These are phyloP conservation scores for Candida berthetii DNA, from an alignment of 805 yeast species.

Conservation along the genomic window DNA sequence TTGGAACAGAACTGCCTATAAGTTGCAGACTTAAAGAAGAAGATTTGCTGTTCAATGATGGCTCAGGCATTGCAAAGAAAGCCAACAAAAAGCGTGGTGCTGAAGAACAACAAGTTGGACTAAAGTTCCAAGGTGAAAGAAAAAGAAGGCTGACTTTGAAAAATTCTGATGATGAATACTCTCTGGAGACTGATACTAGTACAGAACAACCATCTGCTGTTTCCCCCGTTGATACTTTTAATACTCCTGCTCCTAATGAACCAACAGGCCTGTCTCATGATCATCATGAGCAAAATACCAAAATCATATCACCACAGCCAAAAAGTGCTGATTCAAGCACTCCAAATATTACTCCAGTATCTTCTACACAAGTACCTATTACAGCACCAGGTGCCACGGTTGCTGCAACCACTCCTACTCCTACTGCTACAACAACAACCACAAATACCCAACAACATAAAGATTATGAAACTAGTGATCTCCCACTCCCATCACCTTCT, in stretches of 20 bases:
- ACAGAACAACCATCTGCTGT: no score
- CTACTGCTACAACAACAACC: background rate
- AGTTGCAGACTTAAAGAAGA: conserved; percentile 11
- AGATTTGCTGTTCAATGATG: conserved; percentile 6
- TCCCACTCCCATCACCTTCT: conserved; percentile 67
- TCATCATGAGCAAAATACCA: background rate
- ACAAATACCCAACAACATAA: background rate
- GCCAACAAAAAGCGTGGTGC: conserved; percentile 15
- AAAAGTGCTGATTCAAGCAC: background rate
- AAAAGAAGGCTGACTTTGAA: conserved; percentile 12
- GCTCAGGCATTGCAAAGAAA: background rate
- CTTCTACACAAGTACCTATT: background rate
- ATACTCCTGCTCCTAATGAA: no score
- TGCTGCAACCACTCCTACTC: background rate
- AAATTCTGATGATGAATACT: conserved; percentile 4
- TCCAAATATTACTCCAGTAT: background rate
- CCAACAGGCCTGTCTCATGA: no score
- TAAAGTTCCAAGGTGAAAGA: conserved; percentile 5
- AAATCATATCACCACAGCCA: background rate
- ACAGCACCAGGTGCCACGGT: background rate
- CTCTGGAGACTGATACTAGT: background rate
- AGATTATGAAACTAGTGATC: conserved; percentile 21
- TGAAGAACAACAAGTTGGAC: conserved; percentile 7
- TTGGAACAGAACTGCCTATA: conserved; percentile 11
- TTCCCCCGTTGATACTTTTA: no score